Percentiles rank a stretch among this genome's conserved stretches.
These are phyloP conservation scores for Thielaviopsis ethacetica DNA, from an alignment of 2,329 filamentous ascomycete species.

Conservation along the genomic window DNA sequence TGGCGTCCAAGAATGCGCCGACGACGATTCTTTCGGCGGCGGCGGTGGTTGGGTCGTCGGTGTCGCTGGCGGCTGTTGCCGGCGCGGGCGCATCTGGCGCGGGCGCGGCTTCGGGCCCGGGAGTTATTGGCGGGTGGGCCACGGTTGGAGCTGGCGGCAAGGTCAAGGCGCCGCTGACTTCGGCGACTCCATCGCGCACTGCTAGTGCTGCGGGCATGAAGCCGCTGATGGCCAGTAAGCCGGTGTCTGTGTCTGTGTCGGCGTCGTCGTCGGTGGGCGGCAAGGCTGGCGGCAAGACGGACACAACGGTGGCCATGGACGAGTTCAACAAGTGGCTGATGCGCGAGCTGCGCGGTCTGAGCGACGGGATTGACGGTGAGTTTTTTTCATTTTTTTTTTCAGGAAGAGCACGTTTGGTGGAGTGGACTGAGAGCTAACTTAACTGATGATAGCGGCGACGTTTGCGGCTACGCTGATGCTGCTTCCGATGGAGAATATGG, in stretches of 20 bases:
- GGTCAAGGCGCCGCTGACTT: constrained; percentile 47
- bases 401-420: constrained; percentile 13
- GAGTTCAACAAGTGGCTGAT: constrained; percentile 92
- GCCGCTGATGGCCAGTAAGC: constrained; percentile 34
- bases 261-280: constrained; percentile 21
- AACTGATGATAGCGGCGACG: constrained; percentile 44
- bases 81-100: too few species aligned
- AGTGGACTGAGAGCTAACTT: not conserved
- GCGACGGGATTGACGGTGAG: constrained; percentile 35
- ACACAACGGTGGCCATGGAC: constrained; percentile 46
- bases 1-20: constrained; percentile 57
- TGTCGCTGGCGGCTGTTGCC: constrained; percentile 23
- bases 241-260: constrained; percentile 31
- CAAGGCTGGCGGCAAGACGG: constrained; percentile 20
- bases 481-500: constrained; percentile 58
- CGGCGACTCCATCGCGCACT: constrained; percentile 20
- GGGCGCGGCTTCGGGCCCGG: too few species aligned
- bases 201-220: constrained; percentile 28
- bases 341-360: constrained; percentile 60
- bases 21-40: constrained; percentile 20
- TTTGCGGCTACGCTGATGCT: constrained; percentile 63
- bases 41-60: constrained; percentile 18
- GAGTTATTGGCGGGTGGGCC: constrained; percentile 69
- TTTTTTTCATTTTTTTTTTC: constrained; percentile 18
- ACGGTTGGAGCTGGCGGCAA: constrained; percentile 92